Percentiles rank a stretch among this genome's conserved stretches.
These are phyloP conservation scores for Candida parachauliodes DNA, from an alignment of 805 yeast genomes.

Conservation along the genomic window DNA sequence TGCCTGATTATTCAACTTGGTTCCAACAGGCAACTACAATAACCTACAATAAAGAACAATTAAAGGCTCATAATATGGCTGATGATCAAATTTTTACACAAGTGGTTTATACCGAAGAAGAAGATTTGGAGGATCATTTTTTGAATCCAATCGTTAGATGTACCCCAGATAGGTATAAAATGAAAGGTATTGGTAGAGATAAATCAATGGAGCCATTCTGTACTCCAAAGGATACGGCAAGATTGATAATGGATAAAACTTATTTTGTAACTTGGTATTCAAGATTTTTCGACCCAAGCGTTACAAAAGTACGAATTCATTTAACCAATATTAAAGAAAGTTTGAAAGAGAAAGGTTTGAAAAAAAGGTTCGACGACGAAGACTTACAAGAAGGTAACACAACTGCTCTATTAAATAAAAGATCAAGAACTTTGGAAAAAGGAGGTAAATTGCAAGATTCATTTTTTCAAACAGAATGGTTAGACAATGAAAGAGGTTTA, in stretches of 20 bases:
- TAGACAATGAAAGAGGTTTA: constrained; percentile 56
- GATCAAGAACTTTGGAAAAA: constrained; percentile 34
- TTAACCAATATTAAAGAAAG: constrained; percentile 61
- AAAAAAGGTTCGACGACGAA: constrained; percentile 38
- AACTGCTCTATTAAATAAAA: constrained; percentile 12
- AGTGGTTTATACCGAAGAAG: constrained; percentile 52
- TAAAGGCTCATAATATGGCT: constrained; percentile 71
- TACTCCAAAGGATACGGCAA: constrained; percentile 63
- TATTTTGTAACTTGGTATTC: constrained; percentile 84
- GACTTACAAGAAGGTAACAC: not conserved
- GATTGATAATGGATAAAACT: constrained; percentile 55
- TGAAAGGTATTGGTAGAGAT: constrained; percentile 59
- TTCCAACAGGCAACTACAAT: constrained; percentile 67
- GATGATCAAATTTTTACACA: constrained; percentile 58
- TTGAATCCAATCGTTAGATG: constrained; percentile 82
- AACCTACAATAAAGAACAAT: constrained; percentile 53
- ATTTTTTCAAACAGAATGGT: constrained; percentile 73
- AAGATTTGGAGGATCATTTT: constrained; percentile 62
- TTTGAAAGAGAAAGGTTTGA: constrained; percentile 53
- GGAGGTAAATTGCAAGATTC: constrained; percentile 40
- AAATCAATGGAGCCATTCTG: constrained; percentile 76
- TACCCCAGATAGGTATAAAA: constrained; percentile 70
- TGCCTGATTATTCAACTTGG: constrained; percentile 73
- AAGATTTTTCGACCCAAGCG: constrained; percentile 53
- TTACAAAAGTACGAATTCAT: constrained; percentile 62